Evolutionary conservation across 441 rosid genomes (phyloP).

Genomic region (Dalechampia spathulata): DNA sequence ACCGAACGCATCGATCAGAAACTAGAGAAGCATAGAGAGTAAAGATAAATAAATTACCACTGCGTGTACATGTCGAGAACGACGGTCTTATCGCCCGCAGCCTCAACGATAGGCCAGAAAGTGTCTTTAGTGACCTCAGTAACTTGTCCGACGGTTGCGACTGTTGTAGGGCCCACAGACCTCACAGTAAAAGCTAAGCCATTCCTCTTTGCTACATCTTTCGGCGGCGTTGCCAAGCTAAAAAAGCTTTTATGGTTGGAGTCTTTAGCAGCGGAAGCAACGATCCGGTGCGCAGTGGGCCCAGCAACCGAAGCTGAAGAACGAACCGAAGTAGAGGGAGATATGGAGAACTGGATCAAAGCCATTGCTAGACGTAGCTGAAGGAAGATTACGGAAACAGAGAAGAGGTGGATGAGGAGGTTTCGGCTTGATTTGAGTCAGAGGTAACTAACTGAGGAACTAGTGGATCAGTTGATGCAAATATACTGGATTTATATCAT

Average conservation of each 20-base stretch:
- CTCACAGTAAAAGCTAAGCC: conserved; percentile 22
- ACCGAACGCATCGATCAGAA: no score
- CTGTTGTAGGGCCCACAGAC: conserved; percentile 29
- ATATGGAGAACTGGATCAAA: conserved; percentile 35
- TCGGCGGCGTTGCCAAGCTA: not conserved
- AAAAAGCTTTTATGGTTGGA: not conserved
- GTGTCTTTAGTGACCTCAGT: conserved; percentile 84
- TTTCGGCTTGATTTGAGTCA: no score
- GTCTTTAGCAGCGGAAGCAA: conserved; percentile 19
- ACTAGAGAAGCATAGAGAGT: no score
- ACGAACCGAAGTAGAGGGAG: conserved; percentile 26
- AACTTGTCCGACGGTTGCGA: conserved; percentile 68
- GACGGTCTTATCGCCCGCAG: conserved; percentile 72
- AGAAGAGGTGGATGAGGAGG: no score
- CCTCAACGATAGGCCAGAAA: conserved; percentile 85
- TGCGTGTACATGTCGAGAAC: conserved; percentile 97
- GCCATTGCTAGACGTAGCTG: conserved; percentile 23
- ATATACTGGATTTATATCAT: no score
- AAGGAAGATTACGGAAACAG: not conserved
- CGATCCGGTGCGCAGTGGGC: conserved; percentile 16
- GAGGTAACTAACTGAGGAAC: no score
- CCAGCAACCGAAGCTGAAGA: conserved; percentile 20
- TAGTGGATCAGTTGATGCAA: no score
- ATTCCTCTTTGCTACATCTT: conserved; percentile 8
- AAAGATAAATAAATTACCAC: conserved; percentile 39